Conservation (phyloP, 2,329 filamentous ascomycete species). For the Aphanocladium album region DNA sequence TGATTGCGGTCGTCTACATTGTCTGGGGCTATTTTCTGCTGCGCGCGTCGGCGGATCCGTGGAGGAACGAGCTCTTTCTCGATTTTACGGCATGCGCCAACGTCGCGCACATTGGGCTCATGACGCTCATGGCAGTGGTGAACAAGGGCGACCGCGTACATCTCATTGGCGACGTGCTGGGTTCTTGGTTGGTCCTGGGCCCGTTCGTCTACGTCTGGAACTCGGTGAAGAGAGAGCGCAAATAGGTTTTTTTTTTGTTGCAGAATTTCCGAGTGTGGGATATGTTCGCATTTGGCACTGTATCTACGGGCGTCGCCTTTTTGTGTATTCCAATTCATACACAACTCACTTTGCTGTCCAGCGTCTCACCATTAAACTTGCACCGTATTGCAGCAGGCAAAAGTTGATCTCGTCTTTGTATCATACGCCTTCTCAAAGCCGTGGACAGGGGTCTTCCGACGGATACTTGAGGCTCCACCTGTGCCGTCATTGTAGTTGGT, state of each 20-base stretch:
- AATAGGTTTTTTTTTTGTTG: too few species aligned
- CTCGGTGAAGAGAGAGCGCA: neutral
- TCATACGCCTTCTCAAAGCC: neutral
- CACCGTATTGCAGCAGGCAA: too few species aligned
- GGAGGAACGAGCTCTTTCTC: neutral
- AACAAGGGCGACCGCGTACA: slow-evolving; percentile 4
- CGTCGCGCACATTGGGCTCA: slow-evolving; percentile 1
- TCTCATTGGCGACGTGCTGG: slow-evolving; percentile 1
- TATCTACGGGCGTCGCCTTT: too few species aligned
- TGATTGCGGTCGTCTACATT: neutral
- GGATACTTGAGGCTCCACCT: neutral
- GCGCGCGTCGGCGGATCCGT: neutral
- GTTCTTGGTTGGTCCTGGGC: neutral
- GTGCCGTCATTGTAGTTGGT: neutral
- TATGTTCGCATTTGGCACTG: too few species aligned
- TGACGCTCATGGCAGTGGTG: slow-evolving; percentile 6
- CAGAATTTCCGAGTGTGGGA: too few species aligned
- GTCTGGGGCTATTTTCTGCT: slow-evolving; percentile 1
- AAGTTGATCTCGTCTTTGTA: neutral
- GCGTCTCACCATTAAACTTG: too few species aligned
- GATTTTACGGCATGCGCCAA: slow-evolving; percentile 3
- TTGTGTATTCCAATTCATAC: too few species aligned
- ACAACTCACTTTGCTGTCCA: too few species aligned
- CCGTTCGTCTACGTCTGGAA: slow-evolving; percentile 1
- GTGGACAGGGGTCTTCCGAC: neutral